Base-by-base conservation (phyloP, 1,284 basidiomycete species). In the Apiotrichum montevideense region DNA sequence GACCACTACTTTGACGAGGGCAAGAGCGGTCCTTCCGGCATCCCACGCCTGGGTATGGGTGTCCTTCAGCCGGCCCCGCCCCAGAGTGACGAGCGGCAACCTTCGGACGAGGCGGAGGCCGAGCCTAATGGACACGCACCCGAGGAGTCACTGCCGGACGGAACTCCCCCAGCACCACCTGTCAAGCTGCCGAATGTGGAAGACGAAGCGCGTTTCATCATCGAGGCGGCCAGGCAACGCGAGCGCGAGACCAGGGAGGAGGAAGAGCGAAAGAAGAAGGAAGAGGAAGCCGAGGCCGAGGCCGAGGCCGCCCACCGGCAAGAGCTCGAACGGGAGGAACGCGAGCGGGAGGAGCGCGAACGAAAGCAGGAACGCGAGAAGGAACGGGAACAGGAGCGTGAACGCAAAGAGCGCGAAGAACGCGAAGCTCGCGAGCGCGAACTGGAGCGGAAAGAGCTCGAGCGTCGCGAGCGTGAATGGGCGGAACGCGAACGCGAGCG, bases 201-300 rank as follows among this genome's bases (percentile, higher is more conserved):
- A 9, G 51, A 43, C 6, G 71, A 72, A 50, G 71, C 68, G 7
- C 34, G 55, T 4, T 63, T 63, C 46, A 67, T 73, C 35, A 67
- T 71, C 15, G 49, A 63, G 11, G 62, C 68, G 21, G 54, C 57
- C 40, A 46, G 44, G 42, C 33, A 15, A 21, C 46, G 15, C 15
- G 53, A 40, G 6, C 13, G 37, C 3, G 46, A 63, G 9, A 14
- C 21, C 11, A 8, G 46, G 57, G 39, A 4, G 40, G 41, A 42
- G 41, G 41, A 10, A 15, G 41, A 42, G 41, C 41, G 41, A 15
- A 29, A 35, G 52, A 33, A 32, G 45, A 33, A 35, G 33, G 34
- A 42, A 15, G 39, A 46, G 39, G n/a, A 15, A 35, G 46, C 47
- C 6, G 50, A 46, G 29, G 21, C 21, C 21, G 21, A 21, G 21